Base-by-base conservation (phyloP, 164 flowering plant species). In the Aristolochia fimbriata region DNA sequence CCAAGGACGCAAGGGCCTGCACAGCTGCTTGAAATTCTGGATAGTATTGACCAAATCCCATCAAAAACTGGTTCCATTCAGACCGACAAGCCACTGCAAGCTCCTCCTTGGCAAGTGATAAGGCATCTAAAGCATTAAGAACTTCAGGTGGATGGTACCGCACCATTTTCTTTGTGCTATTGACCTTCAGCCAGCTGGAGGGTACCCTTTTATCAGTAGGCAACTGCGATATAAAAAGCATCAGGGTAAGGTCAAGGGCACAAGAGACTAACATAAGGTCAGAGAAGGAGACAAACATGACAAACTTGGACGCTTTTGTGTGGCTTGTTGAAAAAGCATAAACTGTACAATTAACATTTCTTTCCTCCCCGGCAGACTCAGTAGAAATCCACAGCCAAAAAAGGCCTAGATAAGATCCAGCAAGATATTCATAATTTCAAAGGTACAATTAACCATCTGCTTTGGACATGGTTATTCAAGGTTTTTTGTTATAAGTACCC, bases 131-230 rank as follows among this genome's bases (percentile, higher is more conserved):
- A 57, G 83, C 81, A 47, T 70, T 60, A 68, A 80, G 62, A 52
- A 92, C 93, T 72, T 92, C 96, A 21, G 96, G 96, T 19, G 98
- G 84, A 68, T 92, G 98, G 73, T 92, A 92, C 20, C 98, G 85
- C 21, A 81, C 73, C 21, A 83, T 77, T 69, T 86, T 92, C 65
- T 86, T 92, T 11, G 97, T 92, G 66, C 98, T 89, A 57, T 82
- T 92, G 61, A 92, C 77, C 78, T 85, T 92, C 48, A 82, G 76
- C 98, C 98, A 92, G 58, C 78, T 71, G 50, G 71, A 63, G 37
- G 98, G 97, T 49, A 86, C 94, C 75, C 62, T 83, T 55, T 61
- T 76, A 74, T 84, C 78, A 59, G 73, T 47, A 15, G 91, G 80
- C 63, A 92, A 60, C 98, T 92, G 90, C 75, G 30, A 53, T 19